These are phyloP conservation scores for Aspergillus kassunensis DNA, from an alignment of 495 filamentous ascomycete species.

Conservation along the genomic window DNA sequence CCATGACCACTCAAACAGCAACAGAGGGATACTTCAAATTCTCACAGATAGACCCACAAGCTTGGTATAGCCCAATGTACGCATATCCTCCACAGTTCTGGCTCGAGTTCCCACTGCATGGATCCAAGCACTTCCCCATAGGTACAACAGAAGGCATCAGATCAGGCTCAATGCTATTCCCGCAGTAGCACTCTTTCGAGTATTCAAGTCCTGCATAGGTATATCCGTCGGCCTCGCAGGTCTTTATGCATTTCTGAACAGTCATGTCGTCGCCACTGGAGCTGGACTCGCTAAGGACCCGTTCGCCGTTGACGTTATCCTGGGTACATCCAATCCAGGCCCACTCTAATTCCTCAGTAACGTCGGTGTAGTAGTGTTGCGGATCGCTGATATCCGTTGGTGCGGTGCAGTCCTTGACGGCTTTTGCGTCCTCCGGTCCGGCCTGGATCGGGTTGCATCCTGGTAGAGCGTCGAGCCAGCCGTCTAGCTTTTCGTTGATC, in stretches of 20 bases:
- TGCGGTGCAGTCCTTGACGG: not conserved
- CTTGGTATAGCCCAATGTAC: conserved; percentile 6
- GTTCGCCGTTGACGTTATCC: not conserved
- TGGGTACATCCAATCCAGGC: conserved; percentile 1
- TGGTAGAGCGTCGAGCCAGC: conserved; percentile 5
- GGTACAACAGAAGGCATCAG: not conserved
- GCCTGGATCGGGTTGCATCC: conserved; percentile 6
- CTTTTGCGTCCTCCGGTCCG: conserved; percentile 1
- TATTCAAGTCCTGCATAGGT: conserved; percentile 4
- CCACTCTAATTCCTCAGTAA: not conserved
- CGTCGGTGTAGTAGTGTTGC: conserved; percentile 8
- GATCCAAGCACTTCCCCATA: conserved; percentile 7
- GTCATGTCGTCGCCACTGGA: conserved; percentile 3
- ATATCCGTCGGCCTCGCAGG: not conserved
- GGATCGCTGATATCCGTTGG: not conserved
- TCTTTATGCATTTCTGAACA: not conserved
- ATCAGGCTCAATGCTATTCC: not conserved
- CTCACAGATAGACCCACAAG: not conserved
- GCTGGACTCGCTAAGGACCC: not conserved
- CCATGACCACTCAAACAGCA: not conserved
- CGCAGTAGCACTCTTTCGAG: not conserved
- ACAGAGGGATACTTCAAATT: not conserved
- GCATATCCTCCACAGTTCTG: conserved; percentile 8
- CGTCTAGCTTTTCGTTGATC: conserved; percentile 4
- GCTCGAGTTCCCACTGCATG: not conserved